Evolutionary conservation across 2,329 filamentous ascomycete genomes (phyloP), one percentile per base, ranked within the genome.

Genomic region (Colletotrichum liriopes): DNA sequence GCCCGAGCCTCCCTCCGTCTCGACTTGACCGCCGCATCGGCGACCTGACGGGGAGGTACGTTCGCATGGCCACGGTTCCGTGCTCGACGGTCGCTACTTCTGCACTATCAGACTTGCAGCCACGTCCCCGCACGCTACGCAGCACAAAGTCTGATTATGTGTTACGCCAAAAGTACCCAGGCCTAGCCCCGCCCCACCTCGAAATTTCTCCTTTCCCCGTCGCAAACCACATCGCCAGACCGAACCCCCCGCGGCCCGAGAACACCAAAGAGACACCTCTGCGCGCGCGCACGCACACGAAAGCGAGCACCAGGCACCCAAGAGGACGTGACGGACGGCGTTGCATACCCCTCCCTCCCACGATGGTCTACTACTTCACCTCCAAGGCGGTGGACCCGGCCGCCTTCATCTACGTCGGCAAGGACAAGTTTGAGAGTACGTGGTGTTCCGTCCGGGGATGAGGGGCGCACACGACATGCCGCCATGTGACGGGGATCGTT

Each of bases 351-450:
- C 39, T 16, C n/a, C 14, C 16, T 32, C 23, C 45, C 26, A 35
- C 32, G 37, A 97, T 99, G 96, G 96, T 99, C 58, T 98, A 93
- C 85, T 98, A 98, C 83, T 98, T 96, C 82, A 96, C 92, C 1
- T 98, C 96, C 35, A 96, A 90, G 73, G 91, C 91, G 52, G 94
- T 97, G 49, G 88, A 92, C 16, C 96, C 96, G 2, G 81, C 94
- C 41, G 96, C 94, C 52, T 95, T 93, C 81, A 91, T 99, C 79
- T 99, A 99, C 81, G 94, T 98, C 72, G 96, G 96, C 83, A 99
- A 98, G 84, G 96, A 99, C 87, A 99, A 99, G 85, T 95, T 96
- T 77, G 96, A 99, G 87, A 99, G 96, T 98, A 87, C 79, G 92
- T 52, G 7, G 14, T 73, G 74, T 66, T 60, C 35, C 43, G 29